These are phyloP conservation scores for Apophysomyces trapeziformis DNA, from an alignment of 371 early-diverging fungal genomes.

Conservation along the genomic window DNA sequence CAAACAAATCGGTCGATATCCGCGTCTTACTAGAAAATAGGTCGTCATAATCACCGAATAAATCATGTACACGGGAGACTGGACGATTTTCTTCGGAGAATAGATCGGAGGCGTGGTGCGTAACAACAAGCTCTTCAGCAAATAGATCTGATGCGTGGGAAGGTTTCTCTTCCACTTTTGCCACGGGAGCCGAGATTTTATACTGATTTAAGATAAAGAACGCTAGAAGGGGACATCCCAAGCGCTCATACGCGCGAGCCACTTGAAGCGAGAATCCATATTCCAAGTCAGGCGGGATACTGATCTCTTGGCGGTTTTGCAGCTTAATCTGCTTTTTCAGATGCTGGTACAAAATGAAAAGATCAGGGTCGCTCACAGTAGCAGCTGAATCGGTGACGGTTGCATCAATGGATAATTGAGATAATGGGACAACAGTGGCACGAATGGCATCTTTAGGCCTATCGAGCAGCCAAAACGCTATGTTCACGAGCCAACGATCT, in stretches of 20 bases:
- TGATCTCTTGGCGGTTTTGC: slow-evolving; percentile 20
- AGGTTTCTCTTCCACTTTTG: slow-evolving; percentile 15
- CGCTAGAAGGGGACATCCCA: slow-evolving; percentile 79
- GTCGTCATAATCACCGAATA: slow-evolving; percentile 19
- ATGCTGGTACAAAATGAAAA: slow-evolving; percentile 77
- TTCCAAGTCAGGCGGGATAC: slow-evolving; percentile 43
- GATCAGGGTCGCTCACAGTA: slow-evolving; percentile 69
- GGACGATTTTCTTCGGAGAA: slow-evolving; percentile 20
- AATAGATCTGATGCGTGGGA: slow-evolving; percentile 27
- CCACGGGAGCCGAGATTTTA: slow-evolving; percentile 28
- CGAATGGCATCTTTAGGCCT: slow-evolving; percentile 68
- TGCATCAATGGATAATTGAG: slow-evolving; percentile 4
- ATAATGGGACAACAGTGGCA: slow-evolving; percentile 58
- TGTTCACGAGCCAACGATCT: slow-evolving; percentile 81
- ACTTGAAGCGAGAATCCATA: slow-evolving; percentile 63
- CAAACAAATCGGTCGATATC: neutral
- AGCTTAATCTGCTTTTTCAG: slow-evolving; percentile 50
- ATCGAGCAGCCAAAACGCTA: slow-evolving; percentile 68
- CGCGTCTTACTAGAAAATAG: neutral
- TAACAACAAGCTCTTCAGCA: slow-evolving; percentile 17
- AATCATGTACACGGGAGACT: neutral
- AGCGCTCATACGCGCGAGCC: slow-evolving; percentile 70
- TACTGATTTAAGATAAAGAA: slow-evolving; percentile 59
- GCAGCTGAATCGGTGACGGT: slow-evolving; percentile 26
- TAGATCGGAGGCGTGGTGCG: slow-evolving; percentile 14